Evolutionary conservation across 2,329 filamentous ascomycete genomes (phyloP).

Genomic region (Sclerotinia minor): DNA sequence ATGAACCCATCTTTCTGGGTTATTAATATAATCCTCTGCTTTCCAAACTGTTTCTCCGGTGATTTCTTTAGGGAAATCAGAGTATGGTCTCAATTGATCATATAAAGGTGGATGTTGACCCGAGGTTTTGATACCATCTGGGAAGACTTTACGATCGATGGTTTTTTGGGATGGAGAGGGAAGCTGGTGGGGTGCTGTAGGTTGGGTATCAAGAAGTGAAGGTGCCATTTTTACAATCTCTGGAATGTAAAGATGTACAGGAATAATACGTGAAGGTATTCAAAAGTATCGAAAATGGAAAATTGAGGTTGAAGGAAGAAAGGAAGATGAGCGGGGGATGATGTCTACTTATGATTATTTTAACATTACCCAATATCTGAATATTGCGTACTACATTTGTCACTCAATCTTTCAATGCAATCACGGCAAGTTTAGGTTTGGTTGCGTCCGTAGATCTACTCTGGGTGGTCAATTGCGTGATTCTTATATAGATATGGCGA

Average conservation of each 20-base stretch:
- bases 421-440: not conserved
- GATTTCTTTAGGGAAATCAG: constrained; percentile 69
- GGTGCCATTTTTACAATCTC: constrained; percentile 28
- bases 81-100: constrained; percentile 64
- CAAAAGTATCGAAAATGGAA: not conserved
- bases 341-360: constrained; percentile 8
- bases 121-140: constrained; percentile 49
- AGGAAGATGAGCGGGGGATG: not conserved
- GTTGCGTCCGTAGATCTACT: constrained; percentile 21
- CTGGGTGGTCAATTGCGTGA: constrained; percentile 23
- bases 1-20: constrained; percentile 63
- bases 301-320: not conserved
- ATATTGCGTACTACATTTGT: constrained; percentile 1
- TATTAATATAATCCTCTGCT: constrained; percentile 42
- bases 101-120: constrained; percentile 73
- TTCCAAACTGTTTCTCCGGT: constrained; percentile 72
- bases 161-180: constrained; percentile 28
- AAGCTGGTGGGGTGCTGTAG: constrained; percentile 30
- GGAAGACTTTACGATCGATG: constrained; percentile 40
- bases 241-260: not conserved
- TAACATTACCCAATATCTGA: not conserved
- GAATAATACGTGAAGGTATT: constrained; percentile 8
- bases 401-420: not conserved
- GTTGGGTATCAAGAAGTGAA: constrained; percentile 31
- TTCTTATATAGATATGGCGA: constrained; percentile 20